Conservation (phyloP, 495 filamentous ascomycete species). For the Penicillium canariense region DNA sequence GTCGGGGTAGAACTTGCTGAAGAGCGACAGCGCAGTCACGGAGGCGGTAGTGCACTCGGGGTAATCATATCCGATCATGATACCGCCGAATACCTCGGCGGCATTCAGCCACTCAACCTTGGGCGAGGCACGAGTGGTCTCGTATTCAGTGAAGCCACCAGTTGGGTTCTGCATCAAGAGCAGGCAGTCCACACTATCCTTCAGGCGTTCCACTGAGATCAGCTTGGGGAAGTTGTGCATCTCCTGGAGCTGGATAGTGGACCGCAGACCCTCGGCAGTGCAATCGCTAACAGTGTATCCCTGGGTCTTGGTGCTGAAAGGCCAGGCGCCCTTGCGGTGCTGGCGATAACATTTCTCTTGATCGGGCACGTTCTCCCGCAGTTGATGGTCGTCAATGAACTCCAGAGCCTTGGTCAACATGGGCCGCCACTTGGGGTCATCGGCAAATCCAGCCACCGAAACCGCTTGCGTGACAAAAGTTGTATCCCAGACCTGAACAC, state of each 20-base stretch:
- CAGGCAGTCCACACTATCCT: conserved; percentile 85
- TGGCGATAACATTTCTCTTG: conserved; percentile 86
- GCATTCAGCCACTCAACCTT: conserved; percentile 85
- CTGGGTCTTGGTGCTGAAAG: conserved; percentile 86
- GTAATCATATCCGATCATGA: conserved; percentile 98
- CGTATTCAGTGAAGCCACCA: conserved; percentile 89
- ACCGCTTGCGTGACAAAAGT: conserved; percentile 81
- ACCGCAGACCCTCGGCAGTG: conserved; percentile 84
- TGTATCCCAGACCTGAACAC: conserved; percentile 96
- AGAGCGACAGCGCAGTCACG: conserved; percentile 83
- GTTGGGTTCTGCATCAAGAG: conserved; percentile 87
- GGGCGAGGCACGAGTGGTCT: conserved; percentile 72
- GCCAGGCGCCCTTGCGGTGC: conserved; percentile 89
- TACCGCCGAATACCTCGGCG: conserved; percentile 92
- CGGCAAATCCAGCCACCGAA: conserved; percentile 72
- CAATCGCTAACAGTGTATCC: conserved; percentile 96
- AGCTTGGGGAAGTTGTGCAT: conserved; percentile 72
- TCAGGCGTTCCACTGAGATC: conserved; percentile 70
- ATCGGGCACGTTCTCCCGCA: conserved; percentile 77
- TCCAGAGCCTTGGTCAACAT: conserved; percentile 82
- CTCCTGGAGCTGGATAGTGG: conserved; percentile 80
- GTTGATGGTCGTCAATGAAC: conserved; percentile 89
- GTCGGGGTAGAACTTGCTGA: conserved; percentile 74
- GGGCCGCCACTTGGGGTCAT: conserved; percentile 72
- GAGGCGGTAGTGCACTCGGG: conserved; percentile 96